Percentiles rank a stretch among this genome's conserved stretches.
Evolutionary conservation across 352 stramenopile genomes (phyloP).

Genomic region (Phytophthora vignae): DNA sequence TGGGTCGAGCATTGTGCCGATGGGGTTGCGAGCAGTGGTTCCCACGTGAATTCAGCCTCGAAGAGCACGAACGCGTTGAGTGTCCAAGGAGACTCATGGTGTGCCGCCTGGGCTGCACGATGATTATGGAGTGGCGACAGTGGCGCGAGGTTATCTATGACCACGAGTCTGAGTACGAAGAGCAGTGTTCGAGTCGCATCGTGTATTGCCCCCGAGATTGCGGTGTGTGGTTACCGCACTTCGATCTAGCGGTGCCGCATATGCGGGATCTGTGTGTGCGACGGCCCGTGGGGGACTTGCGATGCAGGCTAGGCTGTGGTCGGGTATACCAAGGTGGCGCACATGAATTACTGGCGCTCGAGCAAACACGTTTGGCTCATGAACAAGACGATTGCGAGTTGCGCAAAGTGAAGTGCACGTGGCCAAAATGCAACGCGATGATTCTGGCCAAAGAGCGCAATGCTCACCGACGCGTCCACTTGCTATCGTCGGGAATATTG

Average conservation of each 20-base stretch:
- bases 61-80: slow-evolving; percentile 64
- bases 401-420: slow-evolving; percentile 77
- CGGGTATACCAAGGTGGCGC: slow-evolving; percentile 60
- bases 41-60: slow-evolving; percentile 45
- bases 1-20: slow-evolving; percentile 51
- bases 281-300: slow-evolving; percentile 64
- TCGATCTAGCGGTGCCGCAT: slow-evolving; percentile 51
- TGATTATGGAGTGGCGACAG: slow-evolving; percentile 50
- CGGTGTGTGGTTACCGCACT: slow-evolving; percentile 67
- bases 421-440: slow-evolving; percentile 63
- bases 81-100: slow-evolving; percentile 67
- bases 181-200: slow-evolving; percentile 61
- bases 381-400: slow-evolving; percentile 75
- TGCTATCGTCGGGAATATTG: slow-evolving; percentile 66
- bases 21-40: slow-evolving; percentile 74
- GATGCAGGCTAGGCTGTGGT: slow-evolving; percentile 68
- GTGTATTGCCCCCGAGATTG: slow-evolving; percentile 70
- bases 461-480: slow-evolving; percentile 60
- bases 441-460: slow-evolving; percentile 72
- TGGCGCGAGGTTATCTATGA: slow-evolving; percentile 63
- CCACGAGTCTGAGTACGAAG: slow-evolving; percentile 57
- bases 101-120: slow-evolving; percentile 70
- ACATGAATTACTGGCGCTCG: slow-evolving; percentile 67
- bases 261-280: slow-evolving; percentile 68
- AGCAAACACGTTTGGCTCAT: slow-evolving; percentile 72